Percentiles rank a stretch among this genome's conserved stretches.
phyloP scores from a whole-genome alignment of 2,329 filamentous ascomycete species.

The Trichoderma arundinaceum region DNA sequence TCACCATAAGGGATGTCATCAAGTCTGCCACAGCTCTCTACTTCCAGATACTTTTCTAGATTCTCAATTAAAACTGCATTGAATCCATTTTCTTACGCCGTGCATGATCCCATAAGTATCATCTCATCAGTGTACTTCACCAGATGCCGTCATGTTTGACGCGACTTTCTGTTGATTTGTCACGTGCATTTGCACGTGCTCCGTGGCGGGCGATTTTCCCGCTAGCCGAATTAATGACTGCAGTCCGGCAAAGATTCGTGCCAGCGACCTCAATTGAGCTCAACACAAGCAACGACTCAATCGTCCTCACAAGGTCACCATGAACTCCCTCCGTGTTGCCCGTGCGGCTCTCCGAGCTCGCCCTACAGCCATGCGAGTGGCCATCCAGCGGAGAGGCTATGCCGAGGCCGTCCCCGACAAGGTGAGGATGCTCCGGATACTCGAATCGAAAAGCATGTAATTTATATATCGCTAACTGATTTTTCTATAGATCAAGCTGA shows the following conservation, averaged over 20 bases:
- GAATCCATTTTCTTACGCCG: no score
- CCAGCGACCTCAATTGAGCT: conserved; percentile 51
- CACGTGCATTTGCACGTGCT: conserved; percentile 43
- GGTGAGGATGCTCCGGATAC: conserved; percentile 52
- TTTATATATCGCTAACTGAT: conserved; percentile 29
- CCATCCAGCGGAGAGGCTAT: conserved; percentile 86
- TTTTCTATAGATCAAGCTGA: conserved; percentile 81
- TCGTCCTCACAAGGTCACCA: conserved; percentile 63
- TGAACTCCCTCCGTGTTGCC: conserved; percentile 95
- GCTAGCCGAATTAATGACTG: conserved; percentile 49
- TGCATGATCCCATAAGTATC: no score
- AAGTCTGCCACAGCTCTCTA: no score
- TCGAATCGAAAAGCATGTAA: conserved; percentile 17
- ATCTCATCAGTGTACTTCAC: no score
- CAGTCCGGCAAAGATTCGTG: conserved; percentile 56
- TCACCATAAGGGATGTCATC: no score
- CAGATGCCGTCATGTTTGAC: no score
- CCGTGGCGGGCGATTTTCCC: conserved; percentile 45
- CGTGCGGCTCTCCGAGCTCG: conserved; percentile 85
- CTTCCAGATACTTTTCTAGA: no score
- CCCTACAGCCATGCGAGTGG: conserved; percentile 75
- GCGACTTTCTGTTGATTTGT: not conserved
- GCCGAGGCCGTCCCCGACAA: conserved; percentile 87
- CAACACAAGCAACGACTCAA: conserved; percentile 55
- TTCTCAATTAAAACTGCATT: no score